Base-by-base conservation (phyloP, 1,139 yeast species). In the Barnettozyma hawaiiensis region DNA sequence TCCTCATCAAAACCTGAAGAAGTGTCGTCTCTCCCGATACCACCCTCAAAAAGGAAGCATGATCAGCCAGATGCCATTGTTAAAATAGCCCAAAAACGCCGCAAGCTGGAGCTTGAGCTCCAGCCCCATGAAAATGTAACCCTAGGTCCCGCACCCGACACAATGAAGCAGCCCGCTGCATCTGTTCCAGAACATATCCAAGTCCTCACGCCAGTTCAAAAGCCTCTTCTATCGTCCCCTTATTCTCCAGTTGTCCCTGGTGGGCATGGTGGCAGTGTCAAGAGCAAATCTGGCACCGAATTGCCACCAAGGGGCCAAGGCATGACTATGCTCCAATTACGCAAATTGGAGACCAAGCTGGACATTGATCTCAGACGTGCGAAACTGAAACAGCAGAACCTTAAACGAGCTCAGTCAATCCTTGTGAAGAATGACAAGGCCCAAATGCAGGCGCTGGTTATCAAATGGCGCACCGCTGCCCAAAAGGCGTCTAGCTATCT, bases 401-500 rank as follows among this genome's bases (percentile, higher is more conserved):
- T 72, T 39, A 60, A 60, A 37, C 62, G 66, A 32, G 72, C 73
- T 0, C 56, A 61, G 31, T 60, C 59, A 20, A 62, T 68, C 31
- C 41, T 63, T 2, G 48, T 53, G 15, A 58, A 58, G 46, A 51
- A 39, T 47, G 61, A 15, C 53, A 54, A 59, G 7, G 44, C 41
- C 5, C 58, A 60, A 23, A 51, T 64, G 2, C 46, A 48, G 5
- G 44, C 48, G 5, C 50, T 71, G 18, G 66, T 69, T 10, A 57
- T 47, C 0, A 69, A 71, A 47, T 74, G 78, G 78, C 61, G 73
- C 44, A 55, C 53, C 10, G 65, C 67, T 1, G 70, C 73, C 1
- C 70, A 70, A 45, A 59, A 55, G 37, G 74, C 73, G 0, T 66
- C 76, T 31, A 64, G 67, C 31, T 70, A 63, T 46, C 44, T 74